Evolutionary conservation across 495 filamentous ascomycete genomes (phyloP).

Genomic region (Daldinia vernicosa): DNA sequence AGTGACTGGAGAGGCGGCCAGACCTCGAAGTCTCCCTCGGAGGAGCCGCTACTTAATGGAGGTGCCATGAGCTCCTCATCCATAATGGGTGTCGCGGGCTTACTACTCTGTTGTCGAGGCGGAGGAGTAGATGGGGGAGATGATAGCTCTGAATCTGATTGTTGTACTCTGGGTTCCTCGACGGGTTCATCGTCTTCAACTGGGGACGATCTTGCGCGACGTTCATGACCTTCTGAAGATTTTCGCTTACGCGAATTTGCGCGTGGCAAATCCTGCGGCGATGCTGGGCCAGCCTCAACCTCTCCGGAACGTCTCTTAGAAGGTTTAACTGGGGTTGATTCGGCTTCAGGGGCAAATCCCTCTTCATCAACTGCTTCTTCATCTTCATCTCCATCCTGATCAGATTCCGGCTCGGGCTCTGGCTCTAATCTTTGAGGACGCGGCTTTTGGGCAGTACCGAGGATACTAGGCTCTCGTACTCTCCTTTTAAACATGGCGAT

Average conservation of each 20-base stretch:
- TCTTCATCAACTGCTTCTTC: conserved; percentile 40
- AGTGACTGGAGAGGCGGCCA: conserved; percentile 54
- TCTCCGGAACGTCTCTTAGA: conserved; percentile 47
- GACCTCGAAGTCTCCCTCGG: conserved; percentile 46
- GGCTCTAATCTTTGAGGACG: conserved; percentile 45
- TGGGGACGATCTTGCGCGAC: conserved; percentile 39
- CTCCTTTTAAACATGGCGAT: conserved; percentile 57
- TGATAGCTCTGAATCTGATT: conserved; percentile 43
- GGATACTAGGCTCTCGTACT: conserved; percentile 58
- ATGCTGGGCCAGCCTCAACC: conserved; percentile 12
- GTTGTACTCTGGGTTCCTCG: conserved; percentile 38
- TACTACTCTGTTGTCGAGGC: conserved; percentile 20
- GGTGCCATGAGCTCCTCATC: conserved; percentile 57
- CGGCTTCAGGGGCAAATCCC: conserved; percentile 56
- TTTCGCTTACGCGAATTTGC: conserved; percentile 57
- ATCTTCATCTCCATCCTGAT: conserved; percentile 47
- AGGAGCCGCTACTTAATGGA: conserved; percentile 55
- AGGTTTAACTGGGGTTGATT: conserved; percentile 53
- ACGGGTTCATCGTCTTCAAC: conserved; percentile 45
- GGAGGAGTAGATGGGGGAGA: conserved; percentile 33
- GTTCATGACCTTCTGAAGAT: conserved; percentile 51
- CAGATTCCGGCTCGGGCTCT: conserved; percentile 27
- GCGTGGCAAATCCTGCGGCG: conserved; percentile 36
- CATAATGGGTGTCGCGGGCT: conserved; percentile 37
- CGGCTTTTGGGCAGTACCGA: conserved; percentile 54